Evolutionary conservation across 1,284 basidiomycete species (phyloP), one percentile per base, ranked within the genome.

Genomic region (Termitomyces sp.): DNA sequence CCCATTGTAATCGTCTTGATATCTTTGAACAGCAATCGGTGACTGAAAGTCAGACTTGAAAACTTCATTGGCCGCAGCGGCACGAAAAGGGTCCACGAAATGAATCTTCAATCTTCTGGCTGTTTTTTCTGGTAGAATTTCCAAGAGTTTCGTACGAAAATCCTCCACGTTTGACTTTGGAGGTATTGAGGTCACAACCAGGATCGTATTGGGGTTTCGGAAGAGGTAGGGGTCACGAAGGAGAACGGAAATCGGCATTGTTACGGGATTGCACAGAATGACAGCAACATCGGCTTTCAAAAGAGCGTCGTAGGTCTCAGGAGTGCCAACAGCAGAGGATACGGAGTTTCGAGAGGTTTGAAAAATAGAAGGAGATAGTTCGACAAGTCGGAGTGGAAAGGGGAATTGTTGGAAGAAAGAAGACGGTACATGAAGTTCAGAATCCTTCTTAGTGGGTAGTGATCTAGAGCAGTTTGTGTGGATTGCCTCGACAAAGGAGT

Each of bases 1-100:
- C 10, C 70, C 76, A 17, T 78, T 65, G 53, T 79, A 81, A n/a
- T 82, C 77, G 57, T 81, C 76, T 64, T 88, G 84, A 66, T 83
- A 90, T 54, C 69, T 71, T 59, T 86, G 82, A 10, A 90, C 74
- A 24, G 78, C 73, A 2, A 71, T 60, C 10, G 80, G 61, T 4
- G 80, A 80, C 10, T 67, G 68, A 0, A 78, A 70, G 40, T 79
- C 68, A 10, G 72, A 58, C 53, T 73, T 75, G 40, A 90, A 68
- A 6, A 72, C 61, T 21, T 70, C 68, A 5, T 84, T 70, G 2
- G 83, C 86, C 0, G 68, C 64, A 5, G 82, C 57, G 0, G 86
- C 86, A 47, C 81, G 79, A 36, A 64, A 59, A 2, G 84, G 81
- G 61, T 88, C 83, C 15, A 79, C 70, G 57, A 80, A 76, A 15